Evolutionary conservation across 176 grass and related monocot species (phyloP).

Genomic region (Zoysia japonica): DNA sequence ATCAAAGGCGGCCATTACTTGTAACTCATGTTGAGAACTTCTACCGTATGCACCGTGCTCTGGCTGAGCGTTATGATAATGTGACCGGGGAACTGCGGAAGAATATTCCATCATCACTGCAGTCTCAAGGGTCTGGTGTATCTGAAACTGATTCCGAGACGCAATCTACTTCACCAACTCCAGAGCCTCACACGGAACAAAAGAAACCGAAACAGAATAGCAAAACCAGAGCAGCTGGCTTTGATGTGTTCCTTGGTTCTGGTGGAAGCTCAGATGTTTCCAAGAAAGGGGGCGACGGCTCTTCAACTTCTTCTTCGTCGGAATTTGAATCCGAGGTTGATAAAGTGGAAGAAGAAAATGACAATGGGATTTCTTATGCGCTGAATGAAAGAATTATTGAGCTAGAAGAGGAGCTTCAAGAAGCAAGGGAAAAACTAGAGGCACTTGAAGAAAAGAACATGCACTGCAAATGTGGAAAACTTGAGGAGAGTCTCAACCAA

Average conservation of each 20-base stretch:
- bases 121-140: conserved; percentile 63
- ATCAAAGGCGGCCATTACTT: conserved; percentile 64
- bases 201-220: conserved; percentile 36
- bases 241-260: conserved; percentile 60
- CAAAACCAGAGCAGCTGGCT: conserved; percentile 50
- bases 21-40: conserved; percentile 83
- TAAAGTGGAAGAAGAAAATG: conserved; percentile 49
- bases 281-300: conserved; percentile 62
- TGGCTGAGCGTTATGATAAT: conserved; percentile 95
- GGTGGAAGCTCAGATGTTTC: conserved; percentile 42
- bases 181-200: conserved; percentile 39
- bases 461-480: conserved; percentile 42
- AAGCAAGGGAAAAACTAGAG: conserved; percentile 55
- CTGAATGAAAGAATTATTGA: conserved; percentile 58
- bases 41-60: conserved; percentile 90
- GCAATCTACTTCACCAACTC: conserved; percentile 39
- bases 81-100: conserved; percentile 87
- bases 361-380: conserved; percentile 46
- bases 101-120: conserved; percentile 64
- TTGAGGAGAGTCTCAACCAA: conserved; percentile 54
- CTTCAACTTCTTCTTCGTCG: conserved; percentile 65
- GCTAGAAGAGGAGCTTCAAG: conserved; percentile 75
- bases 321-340: conserved; percentile 76
- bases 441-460: conserved; percentile 61
- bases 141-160: conserved; percentile 67